Evolutionary conservation across 805 yeast species (phyloP), one percentile per base, ranked within the genome.

Genomic region (Soucietia sequanensis): DNA sequence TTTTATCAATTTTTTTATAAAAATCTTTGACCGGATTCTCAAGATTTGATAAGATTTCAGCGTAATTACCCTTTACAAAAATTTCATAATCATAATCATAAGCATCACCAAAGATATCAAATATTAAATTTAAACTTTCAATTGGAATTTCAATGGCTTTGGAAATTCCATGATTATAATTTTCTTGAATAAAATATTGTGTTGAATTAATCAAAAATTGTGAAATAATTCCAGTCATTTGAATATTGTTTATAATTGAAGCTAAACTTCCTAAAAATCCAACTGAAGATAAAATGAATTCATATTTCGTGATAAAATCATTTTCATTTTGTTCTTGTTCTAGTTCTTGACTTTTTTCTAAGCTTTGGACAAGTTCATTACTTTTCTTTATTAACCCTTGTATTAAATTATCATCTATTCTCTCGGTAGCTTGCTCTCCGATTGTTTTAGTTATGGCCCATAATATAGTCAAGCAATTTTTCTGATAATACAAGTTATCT

Each of bases 61-160:
- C 50, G 46, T 78, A 74, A 6, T 70, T 65, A 13, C 71, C 70
- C 7, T 69, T 55, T 17, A 82, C 84, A 56, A 82, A 91, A 1
- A 85, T 74, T 3, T 78, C 76, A 17, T 58, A 62, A 53, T 88
- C 95, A 50, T 88, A 89, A 11, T 67, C 72, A 47, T 70, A 83
- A 23, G 73, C 73, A 60, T 93, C 98, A 10, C 84, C 84, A 60
- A 83, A 93, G 5, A 89, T 68, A 40, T 88, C 96, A 58, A 78
- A 87, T 5, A 89, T 50, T 2, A 76, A 65, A 48, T 86, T 82
- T 15, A 86, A 57, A 17, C 81, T 62, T 41, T 83, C 91, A 26
- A 79, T 57, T 4, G 78, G 60, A 8, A 79, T 56, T 40, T 65
- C 71, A n/a, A 51, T 42, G 1, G 56, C 54, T 23, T 41, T 38